Percentiles rank a stretch among this genome's conserved stretches.
Evolutionary conservation across 805 yeast genomes (phyloP).

Genomic region (Pichia paraexigua): DNA sequence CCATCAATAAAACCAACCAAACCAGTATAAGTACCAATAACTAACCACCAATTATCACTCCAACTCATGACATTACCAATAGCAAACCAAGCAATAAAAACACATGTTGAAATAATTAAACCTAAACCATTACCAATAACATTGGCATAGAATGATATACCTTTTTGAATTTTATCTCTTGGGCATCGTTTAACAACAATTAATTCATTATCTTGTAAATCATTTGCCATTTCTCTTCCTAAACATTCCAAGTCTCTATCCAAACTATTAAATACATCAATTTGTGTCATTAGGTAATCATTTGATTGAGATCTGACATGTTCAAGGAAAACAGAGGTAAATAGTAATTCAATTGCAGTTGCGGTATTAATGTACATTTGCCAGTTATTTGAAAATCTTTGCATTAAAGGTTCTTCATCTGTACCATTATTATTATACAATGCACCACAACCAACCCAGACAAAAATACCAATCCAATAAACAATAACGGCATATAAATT

Average conservation of each 20-base stretch:
- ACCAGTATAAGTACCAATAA: conserved; percentile 40
- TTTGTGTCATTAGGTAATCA: conserved; percentile 19
- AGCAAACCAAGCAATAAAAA: conserved; percentile 31
- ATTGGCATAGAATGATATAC: conserved; percentile 30
- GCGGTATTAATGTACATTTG: conserved; percentile 36
- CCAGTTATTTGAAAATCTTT: conserved; percentile 29
- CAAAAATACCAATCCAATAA: conserved; percentile 32
- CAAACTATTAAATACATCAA: conserved; percentile 15
- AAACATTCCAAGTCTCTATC: conserved; percentile 26
- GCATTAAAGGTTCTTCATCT: conserved; percentile 8
- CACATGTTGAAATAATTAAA: conserved; percentile 26
- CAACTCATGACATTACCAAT: conserved; percentile 32
- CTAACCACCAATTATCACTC: conserved; percentile 37
- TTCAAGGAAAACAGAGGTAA: conserved; percentile 30
- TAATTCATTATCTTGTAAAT: conserved; percentile 18
- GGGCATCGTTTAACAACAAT: conserved; percentile 23
- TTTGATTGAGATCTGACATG: conserved; percentile 34
- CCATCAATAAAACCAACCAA: conserved; percentile 37
- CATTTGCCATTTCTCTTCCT: not conserved
- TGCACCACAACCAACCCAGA: conserved; percentile 33
- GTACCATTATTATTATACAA: conserved; percentile 13
- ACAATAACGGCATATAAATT: conserved; percentile 25
- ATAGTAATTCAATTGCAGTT: conserved; percentile 29
- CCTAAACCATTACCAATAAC: conserved; percentile 38
- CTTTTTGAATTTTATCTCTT: conserved; percentile 10